A percentile compares a stretch with the other conserved stretches of the same genome.
Conservation (phyloP, 371 early-diverging fungal genomes). For the Zychaea mexicana region DNA sequence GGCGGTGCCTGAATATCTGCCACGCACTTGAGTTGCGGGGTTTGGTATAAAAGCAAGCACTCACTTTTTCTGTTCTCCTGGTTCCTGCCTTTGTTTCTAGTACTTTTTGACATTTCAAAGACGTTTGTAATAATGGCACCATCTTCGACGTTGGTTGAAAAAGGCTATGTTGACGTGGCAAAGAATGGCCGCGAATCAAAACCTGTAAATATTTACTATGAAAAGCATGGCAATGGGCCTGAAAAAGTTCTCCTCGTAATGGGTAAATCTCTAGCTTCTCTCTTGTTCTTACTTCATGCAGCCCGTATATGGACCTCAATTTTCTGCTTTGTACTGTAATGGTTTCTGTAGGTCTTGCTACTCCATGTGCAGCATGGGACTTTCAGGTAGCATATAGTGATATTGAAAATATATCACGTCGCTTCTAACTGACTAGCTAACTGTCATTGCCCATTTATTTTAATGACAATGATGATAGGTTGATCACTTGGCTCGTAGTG, state of each 20-base stretch:
- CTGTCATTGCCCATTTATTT: too few relatives aligned
- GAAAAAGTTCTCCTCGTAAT: conserved; percentile 65
- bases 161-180: conserved; percentile 33
- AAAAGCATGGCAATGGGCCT: conserved; percentile 71
- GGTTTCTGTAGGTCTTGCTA: conserved; percentile 36
- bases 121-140: not conserved
- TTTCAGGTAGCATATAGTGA: conserved; percentile 25
- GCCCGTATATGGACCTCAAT: not conserved
- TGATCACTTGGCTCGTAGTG: conserved; percentile 55
- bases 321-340: not conserved
- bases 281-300: not conserved
- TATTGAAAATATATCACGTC: not conserved
- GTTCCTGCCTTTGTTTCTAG: not conserved
- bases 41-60: too few relatives aligned
- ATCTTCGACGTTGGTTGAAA: conserved; percentile 13
- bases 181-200: conserved; percentile 10
- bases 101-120: not conserved
- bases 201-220: conserved; percentile 61
- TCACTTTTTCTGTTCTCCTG: not conserved
- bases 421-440: too few relatives aligned
- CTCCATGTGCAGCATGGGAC: conserved; percentile 41
- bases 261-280: conserved; percentile 32
- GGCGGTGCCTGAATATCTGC: too few relatives aligned
- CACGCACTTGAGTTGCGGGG: too few relatives aligned
- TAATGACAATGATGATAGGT: conserved; percentile 40